Base-by-base conservation (phyloP, 176 grass and related monocot species). In the Panicum miliaceum region DNA sequence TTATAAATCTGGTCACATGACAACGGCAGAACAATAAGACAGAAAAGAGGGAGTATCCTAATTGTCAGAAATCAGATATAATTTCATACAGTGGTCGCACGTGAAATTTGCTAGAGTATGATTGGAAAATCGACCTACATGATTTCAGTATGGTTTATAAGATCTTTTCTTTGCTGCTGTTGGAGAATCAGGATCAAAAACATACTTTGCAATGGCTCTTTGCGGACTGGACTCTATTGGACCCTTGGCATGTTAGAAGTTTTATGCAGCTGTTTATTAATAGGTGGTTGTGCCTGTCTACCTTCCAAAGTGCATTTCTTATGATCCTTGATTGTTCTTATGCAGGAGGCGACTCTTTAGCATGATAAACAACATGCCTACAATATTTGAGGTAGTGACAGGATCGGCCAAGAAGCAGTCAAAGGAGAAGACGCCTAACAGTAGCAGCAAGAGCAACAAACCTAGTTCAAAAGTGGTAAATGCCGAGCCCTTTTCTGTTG, bases 281-380 rank as follows among this genome's bases (percentile, higher is more conserved):
- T 47, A 15, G 14, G 62, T 76, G 38, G 54, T 57, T 40, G 25
- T 67, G 32, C 65, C 64, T 72, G 43, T 9, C 3, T 71, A 36
- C 15, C 12, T 66, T 42, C 9, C 0, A 26, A 27, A 2, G 47
- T 75, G 20, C 25, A 45, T 64, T 85, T 26, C 70, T 54, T 23
- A 22, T 85, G 45, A 57, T 46, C 16, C 71, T 75, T 71, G 7
- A 52, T 78, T 78, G 58, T 75, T 87, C n/a, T 48, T 40, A 45
- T 86, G 64, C 71, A 98, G 95, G 90, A 98, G 89, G 85, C 71
- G 90, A 40, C 89, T 98, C 66, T 98, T 98, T 43, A 95, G 86
- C 82, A 90, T 94, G 95, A 98, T 98, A 84, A 98, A 98, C 75
- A 93, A 90, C 86, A 29, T 98, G 77, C 95, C 95, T 43, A 95